Base-by-base conservation (phyloP, 1,284 basidiomycete genomes). In the Leccinum griseonigrum region DNA sequence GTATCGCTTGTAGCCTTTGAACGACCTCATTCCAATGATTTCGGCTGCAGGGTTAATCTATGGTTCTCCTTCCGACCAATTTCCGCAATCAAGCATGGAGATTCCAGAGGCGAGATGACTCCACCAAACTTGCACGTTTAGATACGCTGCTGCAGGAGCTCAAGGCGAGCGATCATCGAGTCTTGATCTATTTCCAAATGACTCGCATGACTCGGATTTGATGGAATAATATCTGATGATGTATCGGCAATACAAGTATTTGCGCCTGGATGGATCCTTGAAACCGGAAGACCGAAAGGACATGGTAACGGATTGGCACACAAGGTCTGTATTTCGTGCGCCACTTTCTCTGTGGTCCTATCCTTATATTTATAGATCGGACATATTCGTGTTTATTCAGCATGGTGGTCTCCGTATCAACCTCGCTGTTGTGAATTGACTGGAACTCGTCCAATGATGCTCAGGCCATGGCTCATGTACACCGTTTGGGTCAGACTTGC, bases 301-400 rank as follows among this genome's bases (percentile, higher is more conserved):
- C 77, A 98, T 99, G 97, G 97, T 99, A 43, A 96, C 95, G 69
- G 95, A 97, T 74, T 99, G 97, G 97, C 97, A 99, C 77, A 97
- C 95, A 55, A 90, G 94, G 93, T 94, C 66, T 64, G 85, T 77
- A 51, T 66, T 63, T 64, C 59, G 58, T 52, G 64, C 29, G 22
- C 36, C 22, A 22, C 51, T 54, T 29, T 7, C 36, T 57, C 48
- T 40, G 43, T 32, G 3, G 60, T 50, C 59, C 61, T 63, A 56
- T 62, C 50, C 51, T 56, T 8, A 34, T 54, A 34, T 38, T 66
- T 48, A 22, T 36, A 96, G 95, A 70, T 87, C 95, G 13, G 96
- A 98, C 66, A 93, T 97, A 63, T 98, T 98, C 73, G 85, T 98
- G 57, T 98, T 98, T 81, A 81, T 98, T 99, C 48, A 97, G 95